A percentile compares a stretch with the other conserved stretches of the same genome.
Evolutionary conservation across 805 yeast species (phyloP).

Genomic region (Teunomyces panamensis): DNA sequence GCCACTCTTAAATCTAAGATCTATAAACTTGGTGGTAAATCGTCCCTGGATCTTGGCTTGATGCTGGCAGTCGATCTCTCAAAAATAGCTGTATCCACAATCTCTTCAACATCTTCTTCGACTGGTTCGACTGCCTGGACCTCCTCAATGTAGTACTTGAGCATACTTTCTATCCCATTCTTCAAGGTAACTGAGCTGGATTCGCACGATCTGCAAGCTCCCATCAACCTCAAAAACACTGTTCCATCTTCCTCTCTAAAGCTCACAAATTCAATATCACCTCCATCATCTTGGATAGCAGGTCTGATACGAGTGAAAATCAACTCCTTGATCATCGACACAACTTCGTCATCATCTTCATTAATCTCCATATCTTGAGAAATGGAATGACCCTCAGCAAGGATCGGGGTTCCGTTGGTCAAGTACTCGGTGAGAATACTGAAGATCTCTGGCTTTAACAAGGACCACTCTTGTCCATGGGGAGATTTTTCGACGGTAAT

Average conservation of each 20-base stretch:
- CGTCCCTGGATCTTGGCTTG: slow-evolving; percentile 26
- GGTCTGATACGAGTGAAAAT: slow-evolving; percentile 71
- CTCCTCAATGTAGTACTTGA: slow-evolving; percentile 67
- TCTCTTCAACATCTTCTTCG: slow-evolving; percentile 35
- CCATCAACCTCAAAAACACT: slow-evolving; percentile 57
- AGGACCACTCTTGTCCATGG: slow-evolving; percentile 52
- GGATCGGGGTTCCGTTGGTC: slow-evolving; percentile 55
- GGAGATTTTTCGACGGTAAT: slow-evolving; percentile 71
- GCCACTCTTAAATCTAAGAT: background rate
- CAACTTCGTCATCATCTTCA: slow-evolving; percentile 66
- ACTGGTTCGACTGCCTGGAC: slow-evolving; percentile 55
- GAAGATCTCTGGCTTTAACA: slow-evolving; percentile 66
- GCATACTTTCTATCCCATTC: slow-evolving; percentile 68
- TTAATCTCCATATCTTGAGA: slow-evolving; percentile 38
- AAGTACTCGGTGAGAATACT: slow-evolving; percentile 54
- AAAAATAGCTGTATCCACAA: slow-evolving; percentile 1
- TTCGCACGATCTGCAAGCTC: slow-evolving; percentile 74
- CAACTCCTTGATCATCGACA: slow-evolving; percentile 64
- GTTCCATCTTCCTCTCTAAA: slow-evolving; percentile 55
- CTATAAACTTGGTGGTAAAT: slow-evolving; percentile 26
- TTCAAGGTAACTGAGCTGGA: slow-evolving; percentile 63
- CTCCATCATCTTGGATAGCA: slow-evolving; percentile 74
- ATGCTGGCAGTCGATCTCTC: slow-evolving; percentile 14
- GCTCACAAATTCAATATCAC: slow-evolving; percentile 64
- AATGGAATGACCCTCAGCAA: slow-evolving; percentile 29